Evolutionary conservation across 2,329 filamentous ascomycete species (phyloP).

Genomic region (Didymella sp.): DNA sequence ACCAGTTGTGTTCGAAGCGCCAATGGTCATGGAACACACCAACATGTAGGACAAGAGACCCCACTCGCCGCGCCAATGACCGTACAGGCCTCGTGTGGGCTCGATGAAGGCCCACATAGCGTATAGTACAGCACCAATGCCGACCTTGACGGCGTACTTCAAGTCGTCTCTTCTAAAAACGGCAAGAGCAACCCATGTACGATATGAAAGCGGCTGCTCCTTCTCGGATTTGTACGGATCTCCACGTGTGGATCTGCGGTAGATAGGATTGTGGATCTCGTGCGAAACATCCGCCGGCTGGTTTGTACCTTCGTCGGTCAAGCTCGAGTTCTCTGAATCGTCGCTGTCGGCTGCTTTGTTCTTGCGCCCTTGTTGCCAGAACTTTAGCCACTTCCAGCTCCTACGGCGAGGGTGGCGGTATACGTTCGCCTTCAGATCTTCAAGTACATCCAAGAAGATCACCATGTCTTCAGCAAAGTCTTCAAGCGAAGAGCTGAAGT

Average conservation of each 20-base stretch:
- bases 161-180: slow-evolving; percentile 70
- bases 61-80: slow-evolving; percentile 95
- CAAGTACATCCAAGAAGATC: slow-evolving; percentile 80
- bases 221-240: slow-evolving; percentile 39
- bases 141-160: slow-evolving; percentile 89
- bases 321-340: slow-evolving; percentile 31
- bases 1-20: slow-evolving; percentile 92
- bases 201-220: slow-evolving; percentile 52
- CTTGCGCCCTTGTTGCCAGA: slow-evolving; percentile 65
- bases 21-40: slow-evolving; percentile 96
- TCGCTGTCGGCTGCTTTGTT: slow-evolving; percentile 16
- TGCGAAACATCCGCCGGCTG: slow-evolving; percentile 40
- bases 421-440: slow-evolving; percentile 79
- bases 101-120: slow-evolving; percentile 87
- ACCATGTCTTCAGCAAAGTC: slow-evolving; percentile 92
- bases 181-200: slow-evolving; percentile 62
- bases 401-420: slow-evolving; percentile 67
- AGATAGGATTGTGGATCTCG: slow-evolving; percentile 48
- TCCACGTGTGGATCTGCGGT: slow-evolving; percentile 36
- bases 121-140: slow-evolving; percentile 85
- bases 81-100: slow-evolving; percentile 78
- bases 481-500: slow-evolving; percentile 91
- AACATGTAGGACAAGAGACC: slow-evolving; percentile 97
- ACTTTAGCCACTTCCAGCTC: slow-evolving; percentile 84
- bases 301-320: slow-evolving; percentile 37